Conservation (phyloP, 352 stramenopile genomes). For the Achlya hypogyna region DNA sequence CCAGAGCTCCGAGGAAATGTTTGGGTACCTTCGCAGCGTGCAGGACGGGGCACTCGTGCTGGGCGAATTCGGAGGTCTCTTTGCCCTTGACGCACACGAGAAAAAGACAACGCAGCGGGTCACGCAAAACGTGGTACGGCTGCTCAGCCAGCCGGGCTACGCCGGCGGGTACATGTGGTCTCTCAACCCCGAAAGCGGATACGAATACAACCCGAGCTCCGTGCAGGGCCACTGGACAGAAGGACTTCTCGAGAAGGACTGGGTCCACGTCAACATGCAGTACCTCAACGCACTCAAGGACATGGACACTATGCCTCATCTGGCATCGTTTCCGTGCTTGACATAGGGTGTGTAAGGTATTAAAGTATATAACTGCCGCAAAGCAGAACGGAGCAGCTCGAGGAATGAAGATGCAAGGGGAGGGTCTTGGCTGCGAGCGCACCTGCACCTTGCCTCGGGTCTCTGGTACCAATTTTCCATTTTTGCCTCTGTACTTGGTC, state of each 20-base stretch:
- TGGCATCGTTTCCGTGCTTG: conserved; percentile 62
- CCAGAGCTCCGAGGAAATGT: conserved; percentile 62
- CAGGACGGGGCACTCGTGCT: conserved; percentile 46
- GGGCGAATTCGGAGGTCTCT: conserved; percentile 57
- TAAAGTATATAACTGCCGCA: no score
- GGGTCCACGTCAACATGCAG: conserved; percentile 52
- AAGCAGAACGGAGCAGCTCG: no score
- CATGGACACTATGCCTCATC: conserved; percentile 42
- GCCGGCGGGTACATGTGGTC: conserved; percentile 71
- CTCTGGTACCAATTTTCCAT: no score
- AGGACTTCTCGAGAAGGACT: conserved; percentile 54
- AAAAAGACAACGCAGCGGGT: conserved; percentile 51
- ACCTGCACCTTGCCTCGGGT: no score
- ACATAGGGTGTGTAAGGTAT: neutral
- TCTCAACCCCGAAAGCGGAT: conserved; percentile 64
- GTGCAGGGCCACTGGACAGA: conserved; percentile 51
- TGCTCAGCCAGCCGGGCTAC: conserved; percentile 38
- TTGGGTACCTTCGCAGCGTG: conserved; percentile 44
- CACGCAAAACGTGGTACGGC: conserved; percentile 55
- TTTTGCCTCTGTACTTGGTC: no score
- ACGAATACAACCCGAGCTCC: conserved; percentile 60
- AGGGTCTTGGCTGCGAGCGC: no score
- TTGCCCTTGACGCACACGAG: conserved; percentile 41
- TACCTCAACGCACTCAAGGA: conserved; percentile 48
- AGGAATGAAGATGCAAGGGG: no score